Evolutionary conservation across 768 basidiomycete species (phyloP), one percentile per base, ranked within the genome.

Genomic region (Lentinula aciculospora): DNA sequence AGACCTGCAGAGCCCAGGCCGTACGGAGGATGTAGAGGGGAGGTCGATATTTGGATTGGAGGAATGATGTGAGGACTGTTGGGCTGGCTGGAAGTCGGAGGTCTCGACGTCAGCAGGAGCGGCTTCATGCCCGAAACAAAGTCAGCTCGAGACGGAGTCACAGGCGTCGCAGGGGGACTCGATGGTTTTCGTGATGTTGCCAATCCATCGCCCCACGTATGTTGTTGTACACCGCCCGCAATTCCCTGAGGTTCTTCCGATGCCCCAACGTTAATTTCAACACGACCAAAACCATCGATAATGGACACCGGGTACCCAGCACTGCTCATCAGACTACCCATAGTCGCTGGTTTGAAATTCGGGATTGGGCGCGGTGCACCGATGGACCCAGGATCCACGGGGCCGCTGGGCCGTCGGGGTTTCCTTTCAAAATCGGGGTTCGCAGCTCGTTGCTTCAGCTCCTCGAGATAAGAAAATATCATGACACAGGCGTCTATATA

Each of bases 401-500:
- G 10, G 3, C 51, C 49, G 34, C n/a, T 50, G 5, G 40, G 46
- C 25, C 51, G 51, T 53, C 21, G 34, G 51, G 36, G 32, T 10
- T 39, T 53, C 34, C 13, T 53, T 36, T 53, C 51, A 19, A 53
- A 10, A 36, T 53, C 51, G 7, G 37, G 36, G 25, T 15, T 17
- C 19, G 36, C 32, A 4, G n/a, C 51, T 32, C 23, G 17, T 27
- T 53, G 34, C 51, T 53, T 53, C 8, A 39, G 27, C 9, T 36
- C 36, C 27, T 39, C 34, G 2, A 32, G 39, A 32, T 54, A 59
- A 23, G 36, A 45, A 17, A 32, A 59, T 1, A 47, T 23, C 29
- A 59, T 54, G 10, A 54, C 6, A 29, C 39, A 45, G 6, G 55
- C 46, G 36, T 56, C 59, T 60, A 28, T 17, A 17, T 21, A 25